Base-by-base conservation (phyloP, 1,139 yeast species). In the Blastobotrys illinoisensis region DNA sequence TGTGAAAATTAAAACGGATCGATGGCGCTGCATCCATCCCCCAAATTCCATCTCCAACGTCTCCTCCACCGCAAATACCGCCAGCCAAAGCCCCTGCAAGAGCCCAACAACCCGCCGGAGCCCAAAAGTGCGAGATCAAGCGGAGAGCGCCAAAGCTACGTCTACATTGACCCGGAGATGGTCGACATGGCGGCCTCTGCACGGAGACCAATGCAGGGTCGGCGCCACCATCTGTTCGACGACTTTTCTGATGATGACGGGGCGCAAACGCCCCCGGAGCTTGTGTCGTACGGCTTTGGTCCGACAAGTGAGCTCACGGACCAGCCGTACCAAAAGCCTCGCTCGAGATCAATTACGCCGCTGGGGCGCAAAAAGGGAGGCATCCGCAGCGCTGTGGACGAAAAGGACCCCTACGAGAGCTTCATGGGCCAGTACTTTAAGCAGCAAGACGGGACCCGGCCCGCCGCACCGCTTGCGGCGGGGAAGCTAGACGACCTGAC, bases 241-340 rank as follows among this genome's bases (percentile, higher is more conserved):
- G 50, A 56, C 43, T 32, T 32, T 32, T 32, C 40, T 32, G 40
- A 32, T 7, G 40, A 32, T n/a, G 40, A 32, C 3, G 40, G 11
- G 7, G 13, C 16, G 16, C 40, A 13, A n/a, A 32, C 40, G 3
- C 40, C 40, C 7, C 40, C 40, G 16, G 40, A 32, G 40, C 48
- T 54, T 7, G 57, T 56, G n/a, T 50, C 57, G 26, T 56, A 56
- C 44, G 57, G 57, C 32, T 52, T 19, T 44, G 59, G 59, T 14
- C 59, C 59, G 2, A 56, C 59, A n/a, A 54, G 57, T 21, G 50
- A 48, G 44, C 16, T 28, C 23, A 47, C n/a, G n/a, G 49, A 19
- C 18, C 45, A 21, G 19, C 26, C 44, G 45, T 16, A n/a, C 32
- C 3, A 26, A 26, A 9, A 5, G 24, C 40, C 20, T 2, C 48